A percentile compares a stretch with the other conserved stretches of the same genome.
phyloP scores from a whole-genome alignment of 495 filamentous ascomycete species.

The Penicillium atrosanguineum region DNA sequence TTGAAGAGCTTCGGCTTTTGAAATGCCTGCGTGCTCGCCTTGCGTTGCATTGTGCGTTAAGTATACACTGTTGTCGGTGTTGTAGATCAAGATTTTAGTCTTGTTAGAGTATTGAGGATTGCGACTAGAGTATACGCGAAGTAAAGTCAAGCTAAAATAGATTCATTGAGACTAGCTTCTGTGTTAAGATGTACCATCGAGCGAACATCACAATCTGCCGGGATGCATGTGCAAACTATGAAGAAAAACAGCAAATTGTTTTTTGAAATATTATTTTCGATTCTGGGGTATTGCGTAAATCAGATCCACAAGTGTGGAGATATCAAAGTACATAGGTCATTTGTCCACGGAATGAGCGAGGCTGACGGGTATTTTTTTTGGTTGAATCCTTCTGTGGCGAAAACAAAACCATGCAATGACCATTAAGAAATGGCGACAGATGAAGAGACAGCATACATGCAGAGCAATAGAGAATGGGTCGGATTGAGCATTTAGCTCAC shows the following conservation, averaged over 20 bases:
- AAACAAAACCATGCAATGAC: background rate
- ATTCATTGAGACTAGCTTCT: background rate
- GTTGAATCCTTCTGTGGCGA: background rate
- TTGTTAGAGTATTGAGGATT: no score
- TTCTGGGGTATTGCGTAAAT: slow-evolving; percentile 4
- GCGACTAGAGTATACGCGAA: background rate
- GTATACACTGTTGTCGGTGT: background rate
- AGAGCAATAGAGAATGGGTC: background rate
- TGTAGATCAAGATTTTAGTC: background rate
- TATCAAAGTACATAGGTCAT: background rate
- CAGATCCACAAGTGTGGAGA: background rate
- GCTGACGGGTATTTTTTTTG: background rate
- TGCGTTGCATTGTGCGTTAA: background rate
- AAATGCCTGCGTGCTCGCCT: background rate
- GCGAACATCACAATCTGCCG: background rate
- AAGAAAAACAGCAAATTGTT: background rate
- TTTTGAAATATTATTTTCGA: background rate
- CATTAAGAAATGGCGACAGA: background rate
- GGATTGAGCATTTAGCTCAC: slow-evolving; percentile 25
- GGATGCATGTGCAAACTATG: background rate
- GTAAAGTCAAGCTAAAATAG: background rate
- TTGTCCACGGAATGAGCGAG: background rate
- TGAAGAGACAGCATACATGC: background rate
- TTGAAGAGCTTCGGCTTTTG: background rate
- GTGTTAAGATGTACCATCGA: background rate